A percentile compares a stretch with the other conserved stretches of the same genome.
These are phyloP conservation scores for Cnidoscolus chayamansa DNA, from an alignment of 441 rosid species.

Conservation along the genomic window DNA sequence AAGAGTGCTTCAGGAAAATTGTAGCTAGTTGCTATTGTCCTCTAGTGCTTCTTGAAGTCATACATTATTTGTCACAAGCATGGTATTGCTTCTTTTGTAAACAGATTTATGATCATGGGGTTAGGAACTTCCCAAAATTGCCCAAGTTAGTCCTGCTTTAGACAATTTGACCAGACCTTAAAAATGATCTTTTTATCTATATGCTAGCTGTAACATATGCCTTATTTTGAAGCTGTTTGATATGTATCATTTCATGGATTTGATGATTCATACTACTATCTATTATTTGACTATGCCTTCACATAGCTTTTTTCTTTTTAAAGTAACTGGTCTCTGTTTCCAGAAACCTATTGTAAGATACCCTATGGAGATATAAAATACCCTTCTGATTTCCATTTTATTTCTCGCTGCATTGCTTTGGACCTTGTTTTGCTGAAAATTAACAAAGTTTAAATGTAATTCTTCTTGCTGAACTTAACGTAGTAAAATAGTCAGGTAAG, in stretches of 20 bases:
- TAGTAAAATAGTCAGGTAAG: not conserved
- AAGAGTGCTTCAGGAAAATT: not conserved
- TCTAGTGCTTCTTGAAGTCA: not conserved
- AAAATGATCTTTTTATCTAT: not conserved
- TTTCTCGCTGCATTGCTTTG: not conserved
- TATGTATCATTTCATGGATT: not conserved
- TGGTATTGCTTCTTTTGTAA: not conserved
- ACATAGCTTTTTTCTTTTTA: not conserved
- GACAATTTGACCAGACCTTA: not conserved
- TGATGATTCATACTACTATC: not conserved
- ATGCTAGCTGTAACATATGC: not conserved
- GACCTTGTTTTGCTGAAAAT: not conserved
- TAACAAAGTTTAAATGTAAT: not conserved
- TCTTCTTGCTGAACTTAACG: not conserved
- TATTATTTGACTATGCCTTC: not conserved
- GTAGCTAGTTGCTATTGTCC: not conserved
- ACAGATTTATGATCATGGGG: not conserved
- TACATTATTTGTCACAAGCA: not conserved
- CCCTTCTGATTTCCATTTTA: not conserved
- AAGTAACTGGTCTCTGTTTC: not conserved
- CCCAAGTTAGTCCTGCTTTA: not conserved
- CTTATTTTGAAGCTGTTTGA: not conserved
- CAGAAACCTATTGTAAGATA: not conserved
- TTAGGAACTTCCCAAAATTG: conserved; percentile 10
- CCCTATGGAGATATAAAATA: not conserved